A percentile compares a stretch with the other conserved stretches of the same genome.
phyloP scores from a whole-genome alignment of 1,139 yeast genomes.

The Diutina rugosa region DNA sequence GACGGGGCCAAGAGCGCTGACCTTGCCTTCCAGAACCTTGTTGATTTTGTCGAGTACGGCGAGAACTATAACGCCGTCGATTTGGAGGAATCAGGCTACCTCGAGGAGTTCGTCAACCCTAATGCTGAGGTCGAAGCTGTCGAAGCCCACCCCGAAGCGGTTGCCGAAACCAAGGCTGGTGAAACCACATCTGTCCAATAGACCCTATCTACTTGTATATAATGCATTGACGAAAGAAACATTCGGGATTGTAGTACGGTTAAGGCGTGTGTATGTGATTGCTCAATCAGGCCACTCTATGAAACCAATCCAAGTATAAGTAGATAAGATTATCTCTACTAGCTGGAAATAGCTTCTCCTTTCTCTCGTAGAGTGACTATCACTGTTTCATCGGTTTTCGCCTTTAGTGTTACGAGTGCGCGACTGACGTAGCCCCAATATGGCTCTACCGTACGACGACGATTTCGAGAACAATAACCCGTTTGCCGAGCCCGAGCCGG shows the following conservation, averaged over 20 bases:
- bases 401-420: no score
- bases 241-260: no score
- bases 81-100: constrained; percentile 22
- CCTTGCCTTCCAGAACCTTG: constrained; percentile 58
- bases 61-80: constrained; percentile 27
- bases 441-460: constrained; percentile 1
- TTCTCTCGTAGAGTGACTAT: no score
- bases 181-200: neutral
- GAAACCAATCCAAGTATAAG: no score
- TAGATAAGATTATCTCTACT: no score
- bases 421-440: neutral
- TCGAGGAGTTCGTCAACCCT: constrained; percentile 15
- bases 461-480: neutral
- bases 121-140: neutral
- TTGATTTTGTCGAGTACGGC: constrained; percentile 69
- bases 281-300: no score
- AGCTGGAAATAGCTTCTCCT: no score
- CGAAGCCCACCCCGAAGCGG: neutral
- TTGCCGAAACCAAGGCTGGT: neutral
- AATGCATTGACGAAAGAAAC: no score
- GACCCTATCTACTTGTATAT: neutral
- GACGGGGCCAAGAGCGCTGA: constrained; percentile 68
- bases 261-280: no score
- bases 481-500: constrained; percentile 1
- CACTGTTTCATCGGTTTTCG: no score